A percentile compares a stretch with the other conserved stretches of the same genome.
Evolutionary conservation across 1,284 basidiomycete genomes (phyloP).

Genomic region (Hypsizygus ulmarius): DNA sequence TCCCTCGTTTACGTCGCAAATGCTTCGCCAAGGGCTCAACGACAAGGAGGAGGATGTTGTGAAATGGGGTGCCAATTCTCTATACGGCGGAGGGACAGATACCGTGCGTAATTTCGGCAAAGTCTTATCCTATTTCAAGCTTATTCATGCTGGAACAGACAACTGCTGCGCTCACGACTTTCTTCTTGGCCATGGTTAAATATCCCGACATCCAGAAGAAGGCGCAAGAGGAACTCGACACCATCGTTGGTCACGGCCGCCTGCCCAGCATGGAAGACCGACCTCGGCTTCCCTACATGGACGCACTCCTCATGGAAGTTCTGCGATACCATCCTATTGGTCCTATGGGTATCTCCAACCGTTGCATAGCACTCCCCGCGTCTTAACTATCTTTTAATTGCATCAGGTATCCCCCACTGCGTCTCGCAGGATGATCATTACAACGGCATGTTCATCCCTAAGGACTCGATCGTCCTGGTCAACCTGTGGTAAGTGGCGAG

Average conservation of each 20-base stretch:
- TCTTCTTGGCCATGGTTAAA: constrained; percentile 23
- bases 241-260: constrained; percentile 20
- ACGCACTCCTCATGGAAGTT: constrained; percentile 23
- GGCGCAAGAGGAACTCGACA: constrained; percentile 24
- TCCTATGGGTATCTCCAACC: constrained; percentile 14
- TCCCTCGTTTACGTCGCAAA: constrained; percentile 17
- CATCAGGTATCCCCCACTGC: constrained; percentile 21
- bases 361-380: background rate
- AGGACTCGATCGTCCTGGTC: constrained; percentile 19
- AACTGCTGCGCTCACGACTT: constrained; percentile 21
- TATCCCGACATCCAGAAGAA: constrained; percentile 20
- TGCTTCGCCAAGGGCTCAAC: constrained; percentile 15
- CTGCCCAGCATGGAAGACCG: constrained; percentile 20
- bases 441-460: constrained; percentile 22
- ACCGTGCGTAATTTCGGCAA: constrained; percentile 10
- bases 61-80: constrained; percentile 19
- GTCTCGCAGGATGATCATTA: constrained; percentile 22
- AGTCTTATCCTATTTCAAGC: background rate
- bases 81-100: constrained; percentile 21
- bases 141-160: constrained; percentile 13
- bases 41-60: constrained; percentile 16
- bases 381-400: background rate
- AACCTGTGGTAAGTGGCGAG: constrained; percentile 21
- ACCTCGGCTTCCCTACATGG: constrained; percentile 22
- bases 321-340: constrained; percentile 20